Evolutionary conservation across 2,329 filamentous ascomycete species (phyloP), one percentile per base, ranked within the genome.

Genomic region (Penicillium sp.): DNA sequence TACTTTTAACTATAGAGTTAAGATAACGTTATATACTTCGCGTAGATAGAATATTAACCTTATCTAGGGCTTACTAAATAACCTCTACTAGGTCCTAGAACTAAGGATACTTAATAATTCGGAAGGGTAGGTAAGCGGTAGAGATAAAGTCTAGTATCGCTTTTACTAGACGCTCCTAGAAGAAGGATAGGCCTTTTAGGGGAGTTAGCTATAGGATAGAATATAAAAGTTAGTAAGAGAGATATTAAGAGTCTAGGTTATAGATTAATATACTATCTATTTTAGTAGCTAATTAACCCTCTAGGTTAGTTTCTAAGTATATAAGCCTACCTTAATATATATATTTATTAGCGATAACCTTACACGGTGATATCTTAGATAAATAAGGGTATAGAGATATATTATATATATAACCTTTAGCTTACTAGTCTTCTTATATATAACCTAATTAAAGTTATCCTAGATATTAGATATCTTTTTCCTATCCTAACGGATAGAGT

Each of bases 401-500:
- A 4, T 44, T 44, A 4, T 44, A 13, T 4, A 44, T 24, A 44
- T 44, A 44, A 44, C 40, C 40, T 44, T 44, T 44, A 4, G 40
- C 40, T 44, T 24, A 10, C 40, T 19, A 4, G 40, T 44, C 4
- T 44, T 44, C 40, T 13, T 10, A 44, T 44, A 4, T 44, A 4
- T 10, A 44, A 44, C 8, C 19, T 44, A 10, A 44, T 44, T 44
- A 10, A 44, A 44, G 40, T 44, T 44, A 44, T 44, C 40, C 45
- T 5, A n/a, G 45, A 50, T 30, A 33, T 50, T 50, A 33, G 28
- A 50, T 10, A 26, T 50, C 45, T 50, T 50, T 50, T 28, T 8
- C 24, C 24, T 15, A 50, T n/a, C n/a, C n/a, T n/a, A n/a, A n/a
- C n/a, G n/a, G n/a, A n/a, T n/a, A n/a, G n/a, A n/a, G n/a, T n/a